Evolutionary conservation across 306 rosid genomes (phyloP).

Genomic region (Macrotyloma uniflorum): DNA sequence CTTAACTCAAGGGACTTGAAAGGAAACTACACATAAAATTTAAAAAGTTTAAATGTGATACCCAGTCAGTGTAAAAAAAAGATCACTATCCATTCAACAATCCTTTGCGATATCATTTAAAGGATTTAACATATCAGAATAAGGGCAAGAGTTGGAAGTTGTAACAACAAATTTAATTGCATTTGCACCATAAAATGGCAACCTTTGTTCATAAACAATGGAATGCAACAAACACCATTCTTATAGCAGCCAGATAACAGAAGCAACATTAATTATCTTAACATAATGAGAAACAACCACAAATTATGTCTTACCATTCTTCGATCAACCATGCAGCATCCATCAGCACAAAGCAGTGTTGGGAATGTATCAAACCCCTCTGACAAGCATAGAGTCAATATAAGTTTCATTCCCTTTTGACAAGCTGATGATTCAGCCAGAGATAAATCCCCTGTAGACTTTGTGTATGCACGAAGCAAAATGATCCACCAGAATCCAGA

Average conservation of each 20-base stretch:
- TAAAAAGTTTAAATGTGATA: neutral
- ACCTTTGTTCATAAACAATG: neutral
- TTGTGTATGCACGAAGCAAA: slow-evolving; percentile 88
- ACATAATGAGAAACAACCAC: slow-evolving; percentile 20
- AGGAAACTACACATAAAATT: neutral
- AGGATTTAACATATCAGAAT: slow-evolving; percentile 28
- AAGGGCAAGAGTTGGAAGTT: neutral
- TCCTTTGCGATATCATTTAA: neutral
- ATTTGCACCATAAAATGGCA: neutral
- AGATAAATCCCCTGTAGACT: slow-evolving; percentile 82
- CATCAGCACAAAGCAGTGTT: slow-evolving; percentile 93
- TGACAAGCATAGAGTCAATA: slow-evolving; percentile 79
- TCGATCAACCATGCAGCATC: slow-evolving; percentile 89
- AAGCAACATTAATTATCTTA: slow-evolving; percentile 10
- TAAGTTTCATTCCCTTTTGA: slow-evolving; percentile 92
- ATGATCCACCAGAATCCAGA: slow-evolving; percentile 99
- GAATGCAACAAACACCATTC: slow-evolving; percentile 16
- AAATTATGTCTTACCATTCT: slow-evolving; percentile 71
- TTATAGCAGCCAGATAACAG: slow-evolving; percentile 4
- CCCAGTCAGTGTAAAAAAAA: neutral
- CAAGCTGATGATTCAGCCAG: slow-evolving; percentile 77
- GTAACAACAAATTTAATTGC: slow-evolving; percentile 25
- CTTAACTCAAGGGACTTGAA: slow-evolving; percentile 1
- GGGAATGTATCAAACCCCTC: slow-evolving; percentile 97
- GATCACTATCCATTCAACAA: neutral